A percentile compares a stretch with the other conserved stretches of the same genome.
Conservation (phyloP, 2,329 filamentous ascomycete species). For the Triangularia setosa region DNA sequence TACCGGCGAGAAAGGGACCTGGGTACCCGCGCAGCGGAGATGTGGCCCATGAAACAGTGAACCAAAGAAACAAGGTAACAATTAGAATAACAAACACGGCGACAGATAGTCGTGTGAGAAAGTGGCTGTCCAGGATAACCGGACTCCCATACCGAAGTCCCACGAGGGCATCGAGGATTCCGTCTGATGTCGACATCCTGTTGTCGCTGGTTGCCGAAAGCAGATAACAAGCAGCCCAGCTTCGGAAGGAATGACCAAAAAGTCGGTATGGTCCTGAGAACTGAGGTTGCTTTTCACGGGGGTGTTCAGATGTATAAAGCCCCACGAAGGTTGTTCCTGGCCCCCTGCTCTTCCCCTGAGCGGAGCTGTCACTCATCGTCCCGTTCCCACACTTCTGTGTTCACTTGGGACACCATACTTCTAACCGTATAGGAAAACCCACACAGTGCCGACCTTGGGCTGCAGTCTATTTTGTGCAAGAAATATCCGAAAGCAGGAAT, state of each 20-base stretch:
- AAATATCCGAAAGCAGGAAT: too few species aligned
- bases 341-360: background rate
- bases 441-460: too few species aligned
- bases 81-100: background rate
- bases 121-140: background rate
- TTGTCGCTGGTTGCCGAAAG: background rate
- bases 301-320: background rate
- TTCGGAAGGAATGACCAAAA: background rate
- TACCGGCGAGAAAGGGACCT: constrained; percentile 29
- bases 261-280: background rate
- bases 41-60: constrained; percentile 17
- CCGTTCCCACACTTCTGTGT: too few species aligned
- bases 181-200: background rate
- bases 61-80: constrained; percentile 12
- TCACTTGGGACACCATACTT: too few species aligned
- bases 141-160: background rate
- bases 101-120: background rate
- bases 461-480: too few species aligned
- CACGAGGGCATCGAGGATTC: background rate
- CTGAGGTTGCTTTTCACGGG: background rate
- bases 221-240: background rate
- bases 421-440: too few species aligned
- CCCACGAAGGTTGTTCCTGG: background rate
- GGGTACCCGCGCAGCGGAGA: constrained; percentile 32
- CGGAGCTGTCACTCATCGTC: background rate